A percentile compares a stretch with the other conserved stretches of the same genome.
These are phyloP conservation scores for Trichoderma arundinaceum DNA, from an alignment of 2,329 filamentous ascomycete species.

Conservation along the genomic window DNA sequence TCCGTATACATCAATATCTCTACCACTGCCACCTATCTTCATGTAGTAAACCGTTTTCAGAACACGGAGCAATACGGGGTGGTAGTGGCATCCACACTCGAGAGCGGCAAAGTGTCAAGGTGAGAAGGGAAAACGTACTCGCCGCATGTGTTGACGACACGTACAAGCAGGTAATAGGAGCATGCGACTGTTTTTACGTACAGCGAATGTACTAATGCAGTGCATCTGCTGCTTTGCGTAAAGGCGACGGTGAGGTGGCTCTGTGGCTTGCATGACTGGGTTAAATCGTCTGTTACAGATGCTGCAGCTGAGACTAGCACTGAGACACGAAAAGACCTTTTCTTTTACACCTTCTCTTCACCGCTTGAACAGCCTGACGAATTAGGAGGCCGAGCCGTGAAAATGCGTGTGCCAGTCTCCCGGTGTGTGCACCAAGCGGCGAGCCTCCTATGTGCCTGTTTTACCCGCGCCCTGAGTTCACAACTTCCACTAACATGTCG, in stretches of 20 bases:
- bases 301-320: conserved; percentile 20
- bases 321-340: not conserved
- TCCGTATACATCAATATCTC: not conserved
- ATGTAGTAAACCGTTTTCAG: not conserved
- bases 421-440: not conserved
- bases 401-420: conserved; percentile 6
- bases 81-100: not conserved
- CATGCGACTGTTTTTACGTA: conserved; percentile 8
- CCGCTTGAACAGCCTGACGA: conserved; percentile 18
- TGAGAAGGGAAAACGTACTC: not conserved
- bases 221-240: conserved; percentile 18
- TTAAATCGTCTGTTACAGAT: conserved; percentile 19
- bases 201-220: conserved; percentile 11
- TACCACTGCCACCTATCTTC: not conserved
- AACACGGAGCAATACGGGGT: conserved; percentile 1
- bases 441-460: conserved; percentile 19
- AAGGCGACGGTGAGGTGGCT: conserved; percentile 14
- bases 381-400: not conserved
- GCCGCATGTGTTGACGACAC: not conserved
- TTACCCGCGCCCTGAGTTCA: conserved; percentile 24
- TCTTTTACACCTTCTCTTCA: conserved; percentile 13
- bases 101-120: not conserved
- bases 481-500: conserved; percentile 5
- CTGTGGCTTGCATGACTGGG: conserved; percentile 22
- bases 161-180: conserved; percentile 10